These are phyloP conservation scores for Quaeritorhiza haematococci DNA, from an alignment of 371 early-diverging fungal species.

Conservation along the genomic window DNA sequence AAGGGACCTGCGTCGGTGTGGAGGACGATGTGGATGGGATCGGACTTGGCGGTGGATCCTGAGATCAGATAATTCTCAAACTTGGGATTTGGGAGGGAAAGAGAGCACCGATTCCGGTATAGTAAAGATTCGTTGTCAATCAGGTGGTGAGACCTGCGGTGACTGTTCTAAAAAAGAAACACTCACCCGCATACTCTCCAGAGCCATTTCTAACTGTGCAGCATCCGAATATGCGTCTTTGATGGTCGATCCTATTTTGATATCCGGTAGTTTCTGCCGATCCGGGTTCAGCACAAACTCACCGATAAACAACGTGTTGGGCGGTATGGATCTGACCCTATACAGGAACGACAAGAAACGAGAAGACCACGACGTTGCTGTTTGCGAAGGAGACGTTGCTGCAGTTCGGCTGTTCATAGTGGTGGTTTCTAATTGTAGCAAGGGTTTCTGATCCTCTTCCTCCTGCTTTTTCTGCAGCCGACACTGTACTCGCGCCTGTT, in stretches of 20 bases:
- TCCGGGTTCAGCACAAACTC: constrained; percentile 20
- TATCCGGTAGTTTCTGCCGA: too few relatives aligned
- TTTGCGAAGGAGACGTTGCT: too few relatives aligned
- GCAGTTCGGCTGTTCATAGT: too few relatives aligned
- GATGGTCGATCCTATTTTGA: constrained; percentile 40
- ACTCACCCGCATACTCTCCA: constrained; percentile 43
- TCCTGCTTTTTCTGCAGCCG: neutral
- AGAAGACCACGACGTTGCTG: too few relatives aligned
- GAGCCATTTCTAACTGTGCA: constrained; percentile 34
- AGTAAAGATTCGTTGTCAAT: too few relatives aligned
- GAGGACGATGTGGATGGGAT: constrained; percentile 31
- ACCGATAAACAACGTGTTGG: neutral
- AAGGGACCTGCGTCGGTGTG: constrained; percentile 42
- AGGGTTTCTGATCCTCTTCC: neutral
- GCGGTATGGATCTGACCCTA: too few relatives aligned
- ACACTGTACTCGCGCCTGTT: neutral
- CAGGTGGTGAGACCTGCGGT: constrained; percentile 40
- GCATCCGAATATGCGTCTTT: constrained; percentile 37
- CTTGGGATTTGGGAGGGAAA: neutral
- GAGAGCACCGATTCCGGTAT: neutral
- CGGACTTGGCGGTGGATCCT: neutral
- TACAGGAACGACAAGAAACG: too few relatives aligned
- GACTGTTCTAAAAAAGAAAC: constrained; percentile 26
- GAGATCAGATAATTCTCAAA: constrained; percentile 30
- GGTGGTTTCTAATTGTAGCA: too few relatives aligned